These are phyloP conservation scores for Persicaria maculosa DNA, from an alignment of 148 eudicot species.

Conservation along the genomic window DNA sequence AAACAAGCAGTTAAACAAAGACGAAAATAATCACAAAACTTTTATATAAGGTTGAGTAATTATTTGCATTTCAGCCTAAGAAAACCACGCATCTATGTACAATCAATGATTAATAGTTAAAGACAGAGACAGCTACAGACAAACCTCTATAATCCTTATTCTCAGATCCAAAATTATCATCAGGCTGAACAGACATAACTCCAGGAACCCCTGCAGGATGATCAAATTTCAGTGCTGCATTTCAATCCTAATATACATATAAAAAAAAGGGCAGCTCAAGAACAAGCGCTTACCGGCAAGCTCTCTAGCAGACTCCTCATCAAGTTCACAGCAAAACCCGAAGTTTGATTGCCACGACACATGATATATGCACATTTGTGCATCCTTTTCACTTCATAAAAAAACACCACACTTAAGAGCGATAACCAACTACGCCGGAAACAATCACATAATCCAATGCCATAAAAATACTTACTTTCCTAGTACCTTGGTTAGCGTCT, in stretches of 20 bases:
- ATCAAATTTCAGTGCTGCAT: neutral
- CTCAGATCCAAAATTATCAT: conserved; percentile 50
- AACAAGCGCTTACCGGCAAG: conserved; percentile 40
- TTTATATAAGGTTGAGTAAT: neutral
- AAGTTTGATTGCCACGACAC: conserved; percentile 55
- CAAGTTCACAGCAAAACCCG: conserved; percentile 82
- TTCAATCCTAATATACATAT: neutral
- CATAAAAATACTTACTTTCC: conserved; percentile 50
- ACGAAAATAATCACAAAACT: neutral
- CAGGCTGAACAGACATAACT: conserved; percentile 57
- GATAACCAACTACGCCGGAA: conserved; percentile 5
- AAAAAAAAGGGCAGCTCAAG: neutral
- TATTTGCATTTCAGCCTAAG: neutral
- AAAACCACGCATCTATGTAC: neutral
- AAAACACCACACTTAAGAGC: conserved; percentile 1
- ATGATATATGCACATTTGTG: conserved; percentile 86
- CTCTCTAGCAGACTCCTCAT: conserved; percentile 58
- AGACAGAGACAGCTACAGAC: conserved; percentile 6
- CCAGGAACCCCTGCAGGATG: conserved; percentile 61
- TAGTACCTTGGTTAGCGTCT: conserved; percentile 50
- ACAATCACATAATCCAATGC: conserved; percentile 5
- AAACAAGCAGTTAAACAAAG: neutral
- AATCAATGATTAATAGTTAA: neutral
- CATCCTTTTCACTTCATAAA: conserved; percentile 58
- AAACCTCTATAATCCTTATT: conserved; percentile 70